Evolutionary conservation across 495 filamentous ascomycete species (phyloP).

Genomic region (Durotheca rogersii): DNA sequence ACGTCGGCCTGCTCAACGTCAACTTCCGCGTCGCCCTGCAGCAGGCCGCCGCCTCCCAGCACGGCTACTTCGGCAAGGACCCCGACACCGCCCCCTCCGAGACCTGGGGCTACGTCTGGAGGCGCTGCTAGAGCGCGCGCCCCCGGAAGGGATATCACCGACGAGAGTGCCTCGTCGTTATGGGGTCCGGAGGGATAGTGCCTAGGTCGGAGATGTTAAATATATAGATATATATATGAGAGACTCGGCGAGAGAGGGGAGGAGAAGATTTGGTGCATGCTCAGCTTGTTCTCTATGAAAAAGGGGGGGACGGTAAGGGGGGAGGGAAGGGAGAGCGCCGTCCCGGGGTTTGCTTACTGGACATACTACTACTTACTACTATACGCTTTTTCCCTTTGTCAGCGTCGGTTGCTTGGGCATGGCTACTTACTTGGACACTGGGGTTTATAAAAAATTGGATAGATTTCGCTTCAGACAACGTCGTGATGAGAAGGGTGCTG

Average conservation of each 20-base stretch:
- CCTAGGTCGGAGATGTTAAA: neutral
- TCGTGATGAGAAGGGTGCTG: too few species aligned
- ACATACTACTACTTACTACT: neutral
- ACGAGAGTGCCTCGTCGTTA: too few species aligned
- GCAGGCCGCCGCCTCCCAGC: conserved; percentile 33
- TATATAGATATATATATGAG: neutral
- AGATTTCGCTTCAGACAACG: neutral
- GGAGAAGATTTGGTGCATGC: too few species aligned
- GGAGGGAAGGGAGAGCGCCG: neutral
- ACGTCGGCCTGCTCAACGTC: conserved; percentile 46
- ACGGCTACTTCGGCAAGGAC: conserved; percentile 43
- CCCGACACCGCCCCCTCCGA: conserved; percentile 31
- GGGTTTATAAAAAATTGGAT: conserved; percentile 12
- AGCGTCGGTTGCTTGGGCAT: conserved; percentile 3
- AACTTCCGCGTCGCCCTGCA: conserved; percentile 46
- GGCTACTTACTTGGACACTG: neutral
- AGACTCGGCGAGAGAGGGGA: neutral
- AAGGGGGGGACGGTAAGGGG: neutral
- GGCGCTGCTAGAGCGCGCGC: conserved; percentile 41
- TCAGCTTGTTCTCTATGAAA: too few species aligned
- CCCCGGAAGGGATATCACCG: too few species aligned
- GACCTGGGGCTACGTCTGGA: conserved; percentile 47
- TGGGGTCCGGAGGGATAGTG: too few species aligned
- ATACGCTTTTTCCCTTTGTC: conserved; percentile 7
- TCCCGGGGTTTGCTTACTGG: neutral